Evolutionary conservation across 2,329 filamentous ascomycete species (phyloP), one percentile per base, ranked within the genome.

Genomic region (Lomentospora prolificans): DNA sequence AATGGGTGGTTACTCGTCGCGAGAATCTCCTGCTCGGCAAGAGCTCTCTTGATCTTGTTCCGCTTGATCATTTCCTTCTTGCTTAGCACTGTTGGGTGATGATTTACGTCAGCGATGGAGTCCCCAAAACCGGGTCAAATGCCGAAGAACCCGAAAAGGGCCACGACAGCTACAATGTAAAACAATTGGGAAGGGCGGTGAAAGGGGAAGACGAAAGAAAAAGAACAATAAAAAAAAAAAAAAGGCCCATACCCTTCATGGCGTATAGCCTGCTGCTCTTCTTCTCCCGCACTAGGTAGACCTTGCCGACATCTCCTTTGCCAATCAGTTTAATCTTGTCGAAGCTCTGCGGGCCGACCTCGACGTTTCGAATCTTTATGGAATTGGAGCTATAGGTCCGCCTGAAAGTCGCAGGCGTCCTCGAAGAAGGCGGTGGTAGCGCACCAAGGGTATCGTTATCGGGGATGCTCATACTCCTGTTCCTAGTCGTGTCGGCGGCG

Each of bases 21-120:
- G 55, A 99, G 77, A 61, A 99, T 99, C 71, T 99, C 94, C 69
- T 97, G 94, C 73, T 99, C 94, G 36, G 94, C 94, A 63, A 99
- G 78, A 12, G 94, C 94, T 67, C 94, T 85, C 80, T 99, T 99
- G 75, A 99, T 99, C 80, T 99, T 99, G 78, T 99, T 99, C 57
- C 94, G 87, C 77, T 99, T 99, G 72, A 99, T 99, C 94, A 99
- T 99, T 72, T 99, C 94, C 77, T 97, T 96, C 74, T 99, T 99
- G 79, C 91, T 97, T 71, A 99, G 70, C 4, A 99, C 94, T 97
- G 67, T 14, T 33, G 6, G 55, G 24, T n/a, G 2, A 39, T 3
- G 28, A 53, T n/a, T n/a, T 53, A 46, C 55, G 69, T 79, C 64
- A 79, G 72, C 64, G 55, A 57, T 19, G 30, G 5, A 50, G 56